Percentiles rank a stretch among this genome's conserved stretches.
Conservation (phyloP, 2,329 filamentous ascomycete genomes). For the Penicillium sp. region DNA sequence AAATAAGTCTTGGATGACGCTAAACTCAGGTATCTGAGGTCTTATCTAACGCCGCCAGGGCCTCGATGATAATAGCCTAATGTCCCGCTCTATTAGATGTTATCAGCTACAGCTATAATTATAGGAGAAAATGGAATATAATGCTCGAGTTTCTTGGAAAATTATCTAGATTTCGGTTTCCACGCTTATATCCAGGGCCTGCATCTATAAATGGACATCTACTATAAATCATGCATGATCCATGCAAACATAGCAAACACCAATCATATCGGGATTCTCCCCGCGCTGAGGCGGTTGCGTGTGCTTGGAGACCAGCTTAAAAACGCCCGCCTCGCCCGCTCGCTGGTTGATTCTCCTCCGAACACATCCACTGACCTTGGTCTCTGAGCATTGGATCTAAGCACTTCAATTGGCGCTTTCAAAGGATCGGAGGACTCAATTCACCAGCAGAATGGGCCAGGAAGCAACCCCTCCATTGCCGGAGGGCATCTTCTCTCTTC, state of each 20-base stretch:
- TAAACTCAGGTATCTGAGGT: too few relatives aligned
- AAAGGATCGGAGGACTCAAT: constrained; percentile 10
- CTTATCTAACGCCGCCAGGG: too few relatives aligned
- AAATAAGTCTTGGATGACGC: too few relatives aligned
- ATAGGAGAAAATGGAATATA: background rate
- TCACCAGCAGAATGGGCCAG: constrained; percentile 34
- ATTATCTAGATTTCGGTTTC: background rate
- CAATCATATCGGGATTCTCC: constrained; percentile 13
- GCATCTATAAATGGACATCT: background rate
- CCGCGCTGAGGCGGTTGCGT: constrained; percentile 15
- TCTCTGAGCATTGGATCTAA: background rate
- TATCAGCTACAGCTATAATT: background rate
- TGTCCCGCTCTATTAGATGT: too few relatives aligned
- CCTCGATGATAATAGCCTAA: background rate
- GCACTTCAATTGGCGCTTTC: background rate
- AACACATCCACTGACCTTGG: background rate
- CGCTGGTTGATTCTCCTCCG: background rate
- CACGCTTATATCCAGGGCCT: background rate
- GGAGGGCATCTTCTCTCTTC: constrained; percentile 78
- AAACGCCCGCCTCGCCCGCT: background rate
- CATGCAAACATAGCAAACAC: constrained; percentile 31
- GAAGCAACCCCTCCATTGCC: constrained; percentile 41
- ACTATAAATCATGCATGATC: background rate
- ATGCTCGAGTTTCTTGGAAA: background rate
- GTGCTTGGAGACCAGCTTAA: constrained; percentile 1